A percentile compares a stretch with the other conserved stretches of the same genome.
These are phyloP conservation scores for Pterocarpus santalinus DNA, from an alignment of 306 rosid species.

Conservation along the genomic window DNA sequence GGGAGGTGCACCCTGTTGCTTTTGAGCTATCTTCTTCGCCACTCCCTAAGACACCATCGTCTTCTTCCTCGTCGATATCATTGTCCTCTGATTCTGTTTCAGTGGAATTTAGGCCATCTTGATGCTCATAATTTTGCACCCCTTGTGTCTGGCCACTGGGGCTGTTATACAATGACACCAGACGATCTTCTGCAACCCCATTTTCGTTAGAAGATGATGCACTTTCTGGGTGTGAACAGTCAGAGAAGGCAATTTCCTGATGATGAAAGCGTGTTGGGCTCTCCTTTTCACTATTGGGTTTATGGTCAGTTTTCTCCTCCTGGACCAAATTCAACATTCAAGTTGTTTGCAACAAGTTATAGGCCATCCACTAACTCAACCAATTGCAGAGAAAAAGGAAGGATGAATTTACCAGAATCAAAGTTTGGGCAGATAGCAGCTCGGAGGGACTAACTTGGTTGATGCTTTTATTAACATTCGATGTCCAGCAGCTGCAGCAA, in stretches of 20 bases:
- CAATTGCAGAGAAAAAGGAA: not conserved
- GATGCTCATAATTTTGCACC: slow-evolving; percentile 38
- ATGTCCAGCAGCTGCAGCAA: slow-evolving; percentile 29
- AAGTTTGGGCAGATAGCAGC: slow-evolving; percentile 31
- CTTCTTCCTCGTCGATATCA: not conserved
- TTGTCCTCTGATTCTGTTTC: slow-evolving; percentile 43
- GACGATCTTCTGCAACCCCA: slow-evolving; percentile 13
- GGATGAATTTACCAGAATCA: slow-evolving; percentile 44
- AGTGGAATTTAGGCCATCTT: slow-evolving; percentile 27
- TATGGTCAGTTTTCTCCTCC: slow-evolving; percentile 46
- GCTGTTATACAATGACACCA: not conserved
- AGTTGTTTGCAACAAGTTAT: not conserved
- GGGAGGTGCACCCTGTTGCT: slow-evolving; percentile 42
- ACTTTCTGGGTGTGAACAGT: slow-evolving; percentile 52
- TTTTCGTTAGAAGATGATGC: slow-evolving; percentile 42
- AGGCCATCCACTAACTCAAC: not conserved
- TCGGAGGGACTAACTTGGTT: slow-evolving; percentile 37
- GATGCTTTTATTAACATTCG: slow-evolving; percentile 16
- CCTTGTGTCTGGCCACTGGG: slow-evolving; percentile 26
- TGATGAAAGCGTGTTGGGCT: slow-evolving; percentile 22
- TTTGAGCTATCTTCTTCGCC: slow-evolving; percentile 43
- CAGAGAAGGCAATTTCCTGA: slow-evolving; percentile 54
- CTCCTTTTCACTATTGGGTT: slow-evolving; percentile 20
- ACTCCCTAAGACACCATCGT: slow-evolving; percentile 20
- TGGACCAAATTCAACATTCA: slow-evolving; percentile 35